Base-by-base conservation (phyloP, 78 protist genomes). In the Dictyostelium discoideum region DNA sequence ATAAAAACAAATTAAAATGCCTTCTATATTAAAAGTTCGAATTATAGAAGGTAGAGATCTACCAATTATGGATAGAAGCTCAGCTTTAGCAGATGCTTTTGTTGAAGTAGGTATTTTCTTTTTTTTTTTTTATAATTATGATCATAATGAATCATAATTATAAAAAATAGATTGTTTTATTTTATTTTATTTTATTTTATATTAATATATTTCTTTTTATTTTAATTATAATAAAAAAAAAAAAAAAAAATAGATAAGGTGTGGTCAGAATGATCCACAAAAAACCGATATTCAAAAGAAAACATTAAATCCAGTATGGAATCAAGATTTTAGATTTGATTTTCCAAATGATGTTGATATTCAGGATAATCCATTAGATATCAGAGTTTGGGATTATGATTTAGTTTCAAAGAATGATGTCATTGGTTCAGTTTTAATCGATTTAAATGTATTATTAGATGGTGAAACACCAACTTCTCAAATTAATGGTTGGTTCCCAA, bases 21-120 rank as follows among this genome's bases (percentile, higher is more conserved):
- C 98, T 54, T 93, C 84, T 60, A 98, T 92, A 11, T 14, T 97
- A 22, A 97, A 97, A 85, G 97, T 98, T 26, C 85, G 86, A 6
- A 95, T 98, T 26, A 46, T 65, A 5, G 98, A 76, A 44, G 99
- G 98, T 42, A 92, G 99, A 16, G 93, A 96, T 73, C 98, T 99
- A 40, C 99, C 99, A 0, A 94, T 98, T 80, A 99, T 99, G 99
- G 99, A 99, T 93, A 40, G 96, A 11, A 60, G 92, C 37, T 85
- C 97, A 11, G 96, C 92, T 24, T 85, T 94, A 8, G 89, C 98
- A 3, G 99, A 99, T 44, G 99, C 99, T 0, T 99, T 96, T 69
- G 99, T 99, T 18, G 98, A 97, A 92, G 95, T 97, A 40, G 9
- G 72, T 14, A 3, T 77, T 9, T 32, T 32, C n/a, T 32, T 32